A percentile compares a stretch with the other conserved stretches of the same genome.
Evolutionary conservation across 768 basidiomycete species (phyloP).

Genomic region (button mushroom (Agaricus bisporus)): DNA sequence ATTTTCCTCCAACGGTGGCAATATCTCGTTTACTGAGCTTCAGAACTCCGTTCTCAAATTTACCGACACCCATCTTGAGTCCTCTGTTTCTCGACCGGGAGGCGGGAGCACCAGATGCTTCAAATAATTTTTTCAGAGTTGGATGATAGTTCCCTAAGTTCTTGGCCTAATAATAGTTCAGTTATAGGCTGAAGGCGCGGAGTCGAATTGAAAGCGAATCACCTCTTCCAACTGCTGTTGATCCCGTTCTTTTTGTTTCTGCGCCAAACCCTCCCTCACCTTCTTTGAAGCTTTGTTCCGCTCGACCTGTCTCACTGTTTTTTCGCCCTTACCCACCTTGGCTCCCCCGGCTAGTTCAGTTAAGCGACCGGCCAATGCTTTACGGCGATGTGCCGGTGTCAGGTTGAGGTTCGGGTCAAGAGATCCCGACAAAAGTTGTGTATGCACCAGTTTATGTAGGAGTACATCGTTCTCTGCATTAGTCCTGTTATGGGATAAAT

Average conservation of each 20-base stretch:
- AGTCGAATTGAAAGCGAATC: constrained; percentile 21
- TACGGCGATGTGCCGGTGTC: constrained; percentile 61
- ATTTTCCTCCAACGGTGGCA: constrained; percentile 22
- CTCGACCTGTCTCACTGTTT: constrained; percentile 50
- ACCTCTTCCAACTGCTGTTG: constrained; percentile 66
- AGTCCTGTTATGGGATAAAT: constrained; percentile 37
- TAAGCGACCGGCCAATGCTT: constrained; percentile 73
- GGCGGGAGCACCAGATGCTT: constrained; percentile 19
- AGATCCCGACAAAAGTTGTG: constrained; percentile 71
- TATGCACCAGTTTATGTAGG: constrained; percentile 76
- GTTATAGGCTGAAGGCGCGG: neutral
- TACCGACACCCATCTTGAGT: constrained; percentile 74
- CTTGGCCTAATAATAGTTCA: constrained; percentile 52
- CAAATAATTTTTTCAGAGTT: constrained; percentile 60
- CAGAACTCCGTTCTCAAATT: constrained; percentile 63
- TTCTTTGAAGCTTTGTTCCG: constrained; percentile 65
- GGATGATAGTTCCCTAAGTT: constrained; percentile 83
- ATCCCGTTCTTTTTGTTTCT: constrained; percentile 54
- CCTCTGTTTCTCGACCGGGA: constrained; percentile 55
- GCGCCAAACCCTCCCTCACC: constrained; percentile 62
- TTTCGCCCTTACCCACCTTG: constrained; percentile 74
- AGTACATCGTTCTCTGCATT: constrained; percentile 74
- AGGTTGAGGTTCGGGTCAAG: constrained; percentile 54
- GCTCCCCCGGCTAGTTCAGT: constrained; percentile 63
- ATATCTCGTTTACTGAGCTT: constrained; percentile 62